Evolutionary conservation across 139 green algal genomes (phyloP).

Genomic region (Chlorella sp.): DNA sequence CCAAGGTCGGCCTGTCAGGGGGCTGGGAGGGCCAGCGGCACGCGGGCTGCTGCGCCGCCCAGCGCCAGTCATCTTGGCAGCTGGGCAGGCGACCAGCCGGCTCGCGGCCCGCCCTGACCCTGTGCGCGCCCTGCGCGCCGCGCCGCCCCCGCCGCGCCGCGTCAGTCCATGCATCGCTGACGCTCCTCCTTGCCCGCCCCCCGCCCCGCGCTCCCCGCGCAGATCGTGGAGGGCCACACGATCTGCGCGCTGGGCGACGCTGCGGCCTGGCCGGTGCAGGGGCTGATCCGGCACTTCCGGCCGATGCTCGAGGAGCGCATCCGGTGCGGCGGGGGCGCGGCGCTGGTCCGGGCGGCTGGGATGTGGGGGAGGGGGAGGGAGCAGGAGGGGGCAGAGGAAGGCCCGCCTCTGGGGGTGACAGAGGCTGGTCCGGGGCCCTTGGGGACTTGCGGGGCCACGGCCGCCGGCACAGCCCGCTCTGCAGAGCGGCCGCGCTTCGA

Average conservation of each 20-base stretch:
- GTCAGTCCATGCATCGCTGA: too few species aligned
- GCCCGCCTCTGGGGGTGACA: too few species aligned
- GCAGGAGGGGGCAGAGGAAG: neutral
- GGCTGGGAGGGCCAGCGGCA: too few species aligned
- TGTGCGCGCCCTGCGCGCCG: too few species aligned
- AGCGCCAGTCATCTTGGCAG: too few species aligned
- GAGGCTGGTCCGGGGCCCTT: neutral
- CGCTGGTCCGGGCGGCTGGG: too few species aligned
- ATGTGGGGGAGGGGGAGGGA: neutral
- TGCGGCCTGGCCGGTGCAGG: conserved; percentile 74
- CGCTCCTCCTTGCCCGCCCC: too few species aligned
- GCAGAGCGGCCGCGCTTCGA: neutral
- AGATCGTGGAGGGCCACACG: conserved; percentile 71
- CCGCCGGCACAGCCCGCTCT: neutral
- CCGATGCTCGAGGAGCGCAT: conserved; percentile 8
- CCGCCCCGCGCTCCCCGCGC: conserved; percentile 37
- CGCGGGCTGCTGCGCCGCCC: too few species aligned
- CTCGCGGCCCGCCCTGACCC: too few species aligned
- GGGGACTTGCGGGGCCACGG: neutral
- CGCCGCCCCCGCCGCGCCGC: too few species aligned
- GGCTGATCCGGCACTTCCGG: conserved; percentile 40
- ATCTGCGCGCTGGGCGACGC: conserved; percentile 78
- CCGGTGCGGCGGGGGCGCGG: neutral
- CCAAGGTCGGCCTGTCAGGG: conserved; percentile 5
- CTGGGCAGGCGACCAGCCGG: too few species aligned